These are phyloP conservation scores for Cryphonectria radicalis DNA, from an alignment of 2,329 filamentous ascomycete genomes.

Conservation along the genomic window DNA sequence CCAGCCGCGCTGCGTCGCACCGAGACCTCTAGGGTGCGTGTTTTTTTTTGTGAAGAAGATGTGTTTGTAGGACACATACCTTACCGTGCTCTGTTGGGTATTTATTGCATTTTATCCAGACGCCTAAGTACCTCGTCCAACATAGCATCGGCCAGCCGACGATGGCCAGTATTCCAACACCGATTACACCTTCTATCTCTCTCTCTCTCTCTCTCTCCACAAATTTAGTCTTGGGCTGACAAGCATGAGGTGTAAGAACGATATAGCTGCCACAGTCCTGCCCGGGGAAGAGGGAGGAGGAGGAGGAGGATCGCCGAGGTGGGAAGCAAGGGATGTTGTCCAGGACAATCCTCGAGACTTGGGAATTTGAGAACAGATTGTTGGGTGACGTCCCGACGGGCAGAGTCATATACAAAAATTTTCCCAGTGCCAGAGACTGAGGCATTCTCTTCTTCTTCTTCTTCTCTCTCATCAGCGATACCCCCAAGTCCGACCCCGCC, in stretches of 20 bases:
- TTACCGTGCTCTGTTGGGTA: neutral
- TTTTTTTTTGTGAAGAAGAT: neutral
- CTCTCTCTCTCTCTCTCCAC: neutral
- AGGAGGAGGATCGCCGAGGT: neutral
- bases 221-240: neutral
- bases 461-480: neutral
- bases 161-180: neutral
- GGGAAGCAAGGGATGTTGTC: constrained; percentile 1
- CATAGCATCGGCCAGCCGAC: too few species aligned
- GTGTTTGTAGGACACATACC: neutral
- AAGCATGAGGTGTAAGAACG: neutral
- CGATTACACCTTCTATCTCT: neutral
- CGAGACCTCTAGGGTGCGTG: neutral
- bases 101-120: neutral
- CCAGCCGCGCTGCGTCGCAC: neutral
- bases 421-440: neutral
- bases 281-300: neutral
- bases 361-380: neutral
- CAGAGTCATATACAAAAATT: neutral
- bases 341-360: neutral
- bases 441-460: neutral
- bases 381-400: neutral
- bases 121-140: neutral
- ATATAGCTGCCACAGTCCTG: neutral
- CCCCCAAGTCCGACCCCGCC: neutral